These are phyloP conservation scores for Phlebopus sp. DNA, from an alignment of 1,284 basidiomycete species.

Conservation along the genomic window DNA sequence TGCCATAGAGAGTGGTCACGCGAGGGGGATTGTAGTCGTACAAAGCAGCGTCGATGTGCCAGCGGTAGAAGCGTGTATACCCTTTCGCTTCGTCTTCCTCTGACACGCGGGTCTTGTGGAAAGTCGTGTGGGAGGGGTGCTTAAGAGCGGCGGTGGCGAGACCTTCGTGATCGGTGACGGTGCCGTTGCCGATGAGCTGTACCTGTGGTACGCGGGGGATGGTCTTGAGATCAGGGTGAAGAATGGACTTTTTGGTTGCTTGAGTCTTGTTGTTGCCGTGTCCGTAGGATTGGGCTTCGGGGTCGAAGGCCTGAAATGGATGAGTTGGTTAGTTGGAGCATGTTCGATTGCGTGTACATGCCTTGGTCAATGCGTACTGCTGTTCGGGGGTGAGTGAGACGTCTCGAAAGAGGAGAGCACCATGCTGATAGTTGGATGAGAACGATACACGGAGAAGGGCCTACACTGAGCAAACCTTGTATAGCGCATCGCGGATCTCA, in stretches of 20 bases:
- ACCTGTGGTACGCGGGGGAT: slow-evolving; percentile 84
- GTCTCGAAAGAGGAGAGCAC: slow-evolving; percentile 72
- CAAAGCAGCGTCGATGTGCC: slow-evolving; percentile 93
- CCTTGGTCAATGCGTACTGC: slow-evolving; percentile 82
- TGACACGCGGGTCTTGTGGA: slow-evolving; percentile 83
- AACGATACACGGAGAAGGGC: slow-evolving; percentile 33
- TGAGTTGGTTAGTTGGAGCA: slow-evolving; percentile 3
- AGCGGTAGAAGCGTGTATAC: slow-evolving; percentile 83
- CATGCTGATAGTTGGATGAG: slow-evolving; percentile 56
- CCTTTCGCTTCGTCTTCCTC: slow-evolving; percentile 76
- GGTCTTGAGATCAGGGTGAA: slow-evolving; percentile 84
- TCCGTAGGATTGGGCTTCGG: slow-evolving; percentile 68
- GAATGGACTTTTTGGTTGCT: slow-evolving; percentile 67
- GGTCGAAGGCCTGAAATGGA: slow-evolving; percentile 63
- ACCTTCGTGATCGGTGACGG: slow-evolving; percentile 74
- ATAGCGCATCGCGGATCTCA: slow-evolving; percentile 60
- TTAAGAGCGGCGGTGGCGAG: slow-evolving; percentile 67
- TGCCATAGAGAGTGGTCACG: slow-evolving; percentile 86
- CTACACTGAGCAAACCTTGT: slow-evolving; percentile 49
- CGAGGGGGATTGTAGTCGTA: slow-evolving; percentile 86
- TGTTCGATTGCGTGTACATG: slow-evolving; percentile 25
- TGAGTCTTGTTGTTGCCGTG: slow-evolving; percentile 84
- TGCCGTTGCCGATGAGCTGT: slow-evolving; percentile 81
- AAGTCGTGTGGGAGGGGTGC: slow-evolving; percentile 85
- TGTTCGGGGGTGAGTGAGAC: slow-evolving; percentile 72